phyloP scores from a whole-genome alignment of 768 basidiomycete genomes.

The Chalciporus sphaerocephalus region DNA sequence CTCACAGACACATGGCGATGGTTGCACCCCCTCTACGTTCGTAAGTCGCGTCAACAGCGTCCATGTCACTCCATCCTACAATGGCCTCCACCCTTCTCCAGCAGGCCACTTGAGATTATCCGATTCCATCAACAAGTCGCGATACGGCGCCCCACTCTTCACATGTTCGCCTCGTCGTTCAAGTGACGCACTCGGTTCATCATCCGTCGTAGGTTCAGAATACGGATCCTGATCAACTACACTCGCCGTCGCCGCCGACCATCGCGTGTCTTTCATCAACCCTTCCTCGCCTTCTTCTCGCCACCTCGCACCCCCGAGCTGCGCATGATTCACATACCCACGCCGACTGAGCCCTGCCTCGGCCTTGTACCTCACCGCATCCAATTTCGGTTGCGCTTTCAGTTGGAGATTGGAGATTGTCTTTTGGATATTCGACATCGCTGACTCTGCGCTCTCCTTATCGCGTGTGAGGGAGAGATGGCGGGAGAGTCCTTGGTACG shows the following conservation, averaged over 20 bases:
- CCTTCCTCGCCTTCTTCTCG: slow-evolving; percentile 35
- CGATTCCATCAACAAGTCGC: slow-evolving; percentile 19
- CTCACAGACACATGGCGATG: too few species aligned
- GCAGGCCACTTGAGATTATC: slow-evolving; percentile 62
- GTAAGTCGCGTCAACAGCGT: too few species aligned
- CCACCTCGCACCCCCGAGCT: slow-evolving; percentile 23
- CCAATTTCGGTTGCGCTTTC: slow-evolving; percentile 48
- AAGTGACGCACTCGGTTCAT: slow-evolving; percentile 24
- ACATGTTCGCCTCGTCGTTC: slow-evolving; percentile 6
- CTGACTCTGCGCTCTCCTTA: slow-evolving; percentile 21
- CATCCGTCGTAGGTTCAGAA: slow-evolving; percentile 23
- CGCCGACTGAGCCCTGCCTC: slow-evolving; percentile 62
- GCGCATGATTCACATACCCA: slow-evolving; percentile 48
- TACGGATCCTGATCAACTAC: slow-evolving; percentile 20
- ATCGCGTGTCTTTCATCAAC: slow-evolving; percentile 37
- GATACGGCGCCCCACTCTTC: slow-evolving; percentile 4
- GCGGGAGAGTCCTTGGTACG: slow-evolving; percentile 32
- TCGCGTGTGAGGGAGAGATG: slow-evolving; percentile 37
- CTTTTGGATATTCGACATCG: slow-evolving; percentile 40
- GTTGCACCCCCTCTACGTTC: too few species aligned
- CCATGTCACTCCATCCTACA: slow-evolving; percentile 21
- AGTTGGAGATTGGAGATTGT: slow-evolving; percentile 39
- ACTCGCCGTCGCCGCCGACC: slow-evolving; percentile 26
- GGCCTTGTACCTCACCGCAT: slow-evolving; percentile 65
- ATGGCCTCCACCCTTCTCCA: slow-evolving; percentile 51